Evolutionary conservation across 345 rosid genomes (phyloP).

Genomic region (Eucalyptus pauciflora): DNA sequence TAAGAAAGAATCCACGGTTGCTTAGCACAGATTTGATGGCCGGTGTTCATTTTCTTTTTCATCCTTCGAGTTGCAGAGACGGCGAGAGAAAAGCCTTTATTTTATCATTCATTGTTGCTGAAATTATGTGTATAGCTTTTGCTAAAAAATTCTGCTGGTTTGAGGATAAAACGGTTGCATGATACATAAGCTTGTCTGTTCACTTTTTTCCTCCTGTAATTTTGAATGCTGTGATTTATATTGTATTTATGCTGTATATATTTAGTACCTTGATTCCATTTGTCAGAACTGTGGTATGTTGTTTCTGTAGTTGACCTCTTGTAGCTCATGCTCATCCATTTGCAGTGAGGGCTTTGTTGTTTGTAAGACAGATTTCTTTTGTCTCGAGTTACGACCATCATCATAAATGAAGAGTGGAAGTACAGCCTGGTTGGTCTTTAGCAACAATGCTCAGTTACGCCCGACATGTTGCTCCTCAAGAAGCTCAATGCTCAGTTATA

Average conservation of each 20-base stretch:
- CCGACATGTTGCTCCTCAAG: neutral
- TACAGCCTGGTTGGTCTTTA: neutral
- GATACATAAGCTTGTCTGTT: neutral
- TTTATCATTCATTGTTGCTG: neutral
- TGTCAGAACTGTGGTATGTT: neutral
- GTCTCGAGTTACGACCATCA: neutral
- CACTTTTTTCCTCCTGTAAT: neutral
- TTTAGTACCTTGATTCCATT: neutral
- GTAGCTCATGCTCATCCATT: neutral
- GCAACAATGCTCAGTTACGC: no score
- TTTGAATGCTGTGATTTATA: neutral
- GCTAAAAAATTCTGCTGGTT: neutral
- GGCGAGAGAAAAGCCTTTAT: neutral
- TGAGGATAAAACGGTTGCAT: neutral
- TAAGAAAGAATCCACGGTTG: neutral
- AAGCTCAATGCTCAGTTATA: neutral
- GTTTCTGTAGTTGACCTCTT: neutral
- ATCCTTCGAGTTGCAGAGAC: neutral
- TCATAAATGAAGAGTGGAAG: neutral
- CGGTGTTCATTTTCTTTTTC: neutral
- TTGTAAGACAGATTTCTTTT: neutral
- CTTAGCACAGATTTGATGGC: neutral
- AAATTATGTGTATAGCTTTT: neutral
- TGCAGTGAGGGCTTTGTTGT: neutral
- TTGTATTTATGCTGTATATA: neutral